A percentile compares a stretch with the other conserved stretches of the same genome.
These are phyloP conservation scores for Pyrrhoderma noxium DNA, from an alignment of 1,284 basidiomycete species.

Conservation along the genomic window DNA sequence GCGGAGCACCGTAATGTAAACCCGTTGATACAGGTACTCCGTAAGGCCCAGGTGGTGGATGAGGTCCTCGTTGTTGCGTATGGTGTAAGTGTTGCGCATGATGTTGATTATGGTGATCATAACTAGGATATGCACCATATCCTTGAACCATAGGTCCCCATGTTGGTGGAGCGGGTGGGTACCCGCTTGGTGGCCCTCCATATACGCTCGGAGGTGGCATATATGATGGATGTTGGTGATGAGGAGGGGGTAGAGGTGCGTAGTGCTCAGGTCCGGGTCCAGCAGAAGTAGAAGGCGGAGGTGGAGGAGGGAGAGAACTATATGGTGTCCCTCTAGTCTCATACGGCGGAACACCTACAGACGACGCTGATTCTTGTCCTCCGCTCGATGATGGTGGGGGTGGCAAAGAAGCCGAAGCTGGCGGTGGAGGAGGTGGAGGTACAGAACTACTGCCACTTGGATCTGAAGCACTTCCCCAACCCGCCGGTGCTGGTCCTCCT, in stretches of 20 bases:
- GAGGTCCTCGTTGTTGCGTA: conserved; percentile 3
- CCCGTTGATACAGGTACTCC: conserved; percentile 20
- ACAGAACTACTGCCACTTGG: conserved; percentile 13
- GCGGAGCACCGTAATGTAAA: conserved; percentile 23
- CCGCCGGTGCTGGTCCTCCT: conserved; percentile 4
- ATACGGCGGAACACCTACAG: too few relatives aligned
- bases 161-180: not conserved
- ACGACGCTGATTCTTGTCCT: too few relatives aligned
- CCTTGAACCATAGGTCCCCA: conserved; percentile 16
- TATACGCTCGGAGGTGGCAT: conserved; percentile 12
- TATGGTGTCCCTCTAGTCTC: conserved; percentile 17
- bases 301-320: conserved; percentile 15
- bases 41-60: conserved; percentile 12
- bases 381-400: too few relatives aligned
- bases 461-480: not conserved
- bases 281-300: conserved; percentile 22
- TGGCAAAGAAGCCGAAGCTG: conserved; percentile 3
- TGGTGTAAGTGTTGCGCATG: conserved; percentile 1
- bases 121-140: conserved; percentile 16
- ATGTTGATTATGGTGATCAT: conserved; percentile 11
- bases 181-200: not conserved
- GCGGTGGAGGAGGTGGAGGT: conserved; percentile 26
- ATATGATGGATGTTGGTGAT: conserved; percentile 27
- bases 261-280: conserved; percentile 1
- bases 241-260: conserved; percentile 22